A percentile compares a stretch with the other conserved stretches of the same genome.
These are phyloP conservation scores for Populus deltoides DNA, from an alignment of 345 rosid species.

Conservation along the genomic window DNA sequence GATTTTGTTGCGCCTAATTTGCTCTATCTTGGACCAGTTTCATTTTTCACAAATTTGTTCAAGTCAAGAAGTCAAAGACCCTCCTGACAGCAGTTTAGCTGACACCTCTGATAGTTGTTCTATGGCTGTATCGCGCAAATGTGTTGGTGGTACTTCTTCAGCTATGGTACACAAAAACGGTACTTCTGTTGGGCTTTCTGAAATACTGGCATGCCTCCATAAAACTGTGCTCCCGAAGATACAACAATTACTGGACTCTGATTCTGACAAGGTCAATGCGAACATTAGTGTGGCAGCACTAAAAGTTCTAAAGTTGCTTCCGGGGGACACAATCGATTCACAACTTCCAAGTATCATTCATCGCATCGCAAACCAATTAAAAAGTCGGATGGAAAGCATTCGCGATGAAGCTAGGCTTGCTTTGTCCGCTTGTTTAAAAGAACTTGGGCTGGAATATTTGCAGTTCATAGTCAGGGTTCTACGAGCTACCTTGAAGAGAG, in stretches of 20 bases:
- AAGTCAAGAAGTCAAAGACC: conserved; percentile 30
- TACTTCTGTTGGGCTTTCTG: conserved; percentile 27
- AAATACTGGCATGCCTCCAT: conserved; percentile 55
- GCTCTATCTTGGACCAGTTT: conserved; percentile 72
- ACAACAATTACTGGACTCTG: conserved; percentile 57
- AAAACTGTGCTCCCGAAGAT: conserved; percentile 67
- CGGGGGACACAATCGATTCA: conserved; percentile 66
- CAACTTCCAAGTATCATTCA: conserved; percentile 75
- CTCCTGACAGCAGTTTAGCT: conserved; percentile 13
- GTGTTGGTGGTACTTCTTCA: conserved; percentile 16
- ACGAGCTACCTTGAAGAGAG: conserved; percentile 69
- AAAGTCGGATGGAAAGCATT: conserved; percentile 58
- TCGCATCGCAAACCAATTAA: conserved; percentile 61
- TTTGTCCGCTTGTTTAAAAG: conserved; percentile 84
- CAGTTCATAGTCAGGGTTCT: conserved; percentile 57
- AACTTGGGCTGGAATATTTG: conserved; percentile 81
- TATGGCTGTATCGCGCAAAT: neutral
- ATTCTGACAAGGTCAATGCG: conserved; percentile 65
- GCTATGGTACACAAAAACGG: conserved; percentile 11
- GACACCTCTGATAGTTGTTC: conserved; percentile 5
- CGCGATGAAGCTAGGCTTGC: conserved; percentile 85
- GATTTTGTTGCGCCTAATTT: conserved; percentile 58
- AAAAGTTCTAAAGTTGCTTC: conserved; percentile 87
- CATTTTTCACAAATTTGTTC: conserved; percentile 49
- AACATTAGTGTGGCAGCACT: conserved; percentile 61